phyloP scores from a whole-genome alignment of 2,329 filamentous ascomycete genomes.

The Didymella keratinophila region DNA sequence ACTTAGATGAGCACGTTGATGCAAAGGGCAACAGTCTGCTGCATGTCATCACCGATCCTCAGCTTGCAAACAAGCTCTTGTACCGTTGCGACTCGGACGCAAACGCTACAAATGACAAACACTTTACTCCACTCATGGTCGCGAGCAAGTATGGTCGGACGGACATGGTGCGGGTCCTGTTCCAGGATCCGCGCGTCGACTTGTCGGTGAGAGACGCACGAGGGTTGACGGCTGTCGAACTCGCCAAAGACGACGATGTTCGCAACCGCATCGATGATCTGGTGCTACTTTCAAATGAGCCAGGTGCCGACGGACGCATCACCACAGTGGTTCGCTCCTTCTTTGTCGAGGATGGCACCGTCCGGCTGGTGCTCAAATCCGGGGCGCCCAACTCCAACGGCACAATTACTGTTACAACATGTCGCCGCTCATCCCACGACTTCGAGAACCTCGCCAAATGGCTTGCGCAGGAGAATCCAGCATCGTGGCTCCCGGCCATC shows the following conservation, averaged over 20 bases:
- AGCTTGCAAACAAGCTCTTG: conserved; percentile 77
- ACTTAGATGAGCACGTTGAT: conserved; percentile 92
- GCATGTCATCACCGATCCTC: conserved; percentile 91
- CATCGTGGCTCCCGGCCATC: conserved; percentile 89
- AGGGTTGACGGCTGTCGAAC: conserved; percentile 90
- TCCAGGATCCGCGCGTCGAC: conserved; percentile 87
- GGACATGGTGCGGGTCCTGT: conserved; percentile 89
- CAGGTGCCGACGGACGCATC: conserved; percentile 78
- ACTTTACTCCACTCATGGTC: conserved; percentile 95
- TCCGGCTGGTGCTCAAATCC: conserved; percentile 92
- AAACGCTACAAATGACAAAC: conserved; percentile 93
- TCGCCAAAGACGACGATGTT: conserved; percentile 97
- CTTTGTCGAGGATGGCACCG: conserved; percentile 95
- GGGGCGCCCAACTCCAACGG: conserved; percentile 82
- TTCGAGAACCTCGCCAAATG: conserved; percentile 90
- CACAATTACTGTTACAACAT: conserved; percentile 93
- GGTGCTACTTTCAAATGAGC: conserved; percentile 73
- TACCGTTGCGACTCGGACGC: conserved; percentile 91
- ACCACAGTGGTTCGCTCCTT: conserved; percentile 94
- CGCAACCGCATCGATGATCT: conserved; percentile 96
- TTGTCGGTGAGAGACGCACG: conserved; percentile 82
- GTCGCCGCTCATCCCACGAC: conserved; percentile 83
- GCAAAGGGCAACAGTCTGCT: conserved; percentile 91
- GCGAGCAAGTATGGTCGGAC: conserved; percentile 97
- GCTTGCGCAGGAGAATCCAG: conserved; percentile 87